A percentile compares a stretch with the other conserved stretches of the same genome.
These are phyloP conservation scores for Lasiosphaeria miniovina DNA, from an alignment of 495 filamentous ascomycete genomes.

Conservation along the genomic window DNA sequence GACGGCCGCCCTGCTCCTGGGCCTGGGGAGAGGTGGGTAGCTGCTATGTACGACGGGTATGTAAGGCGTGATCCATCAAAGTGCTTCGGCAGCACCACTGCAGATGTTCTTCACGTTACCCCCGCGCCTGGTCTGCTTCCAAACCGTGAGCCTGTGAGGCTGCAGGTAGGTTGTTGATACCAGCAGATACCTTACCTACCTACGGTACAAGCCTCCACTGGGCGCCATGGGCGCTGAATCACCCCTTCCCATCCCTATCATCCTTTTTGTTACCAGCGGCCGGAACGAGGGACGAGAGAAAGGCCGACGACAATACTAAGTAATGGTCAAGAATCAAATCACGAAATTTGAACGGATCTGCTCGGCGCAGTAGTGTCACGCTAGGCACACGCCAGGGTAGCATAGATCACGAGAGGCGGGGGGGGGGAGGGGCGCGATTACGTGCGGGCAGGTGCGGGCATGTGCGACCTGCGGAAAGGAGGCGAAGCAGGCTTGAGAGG, in stretches of 20 bases:
- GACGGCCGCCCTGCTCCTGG: neutral
- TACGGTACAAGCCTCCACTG: too few species aligned
- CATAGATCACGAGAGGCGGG: slow-evolving; percentile 4
- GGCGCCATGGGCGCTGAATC: too few species aligned
- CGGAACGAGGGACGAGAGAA: too few species aligned
- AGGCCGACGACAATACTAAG: neutral
- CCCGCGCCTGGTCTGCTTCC: too few species aligned
- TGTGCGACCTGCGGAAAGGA: slow-evolving; percentile 17
- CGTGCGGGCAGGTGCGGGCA: slow-evolving; percentile 16
- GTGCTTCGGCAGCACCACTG: neutral
- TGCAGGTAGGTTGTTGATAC: too few species aligned
- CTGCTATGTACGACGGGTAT: neutral
- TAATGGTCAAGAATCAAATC: neutral
- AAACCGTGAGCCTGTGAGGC: too few species aligned
- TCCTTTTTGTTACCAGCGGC: too few species aligned
- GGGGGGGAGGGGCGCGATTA: slow-evolving; percentile 11
- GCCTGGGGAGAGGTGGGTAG: neutral
- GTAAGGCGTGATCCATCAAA: neutral
- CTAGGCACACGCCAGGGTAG: neutral
- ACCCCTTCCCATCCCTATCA: too few species aligned
- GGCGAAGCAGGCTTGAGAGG: slow-evolving; percentile 16
- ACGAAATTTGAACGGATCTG: too few species aligned
- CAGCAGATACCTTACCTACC: too few species aligned
- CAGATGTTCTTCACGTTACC: too few species aligned
- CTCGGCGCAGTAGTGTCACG: neutral